Evolutionary conservation across 768 basidiomycete species (phyloP), one percentile per base, ranked within the genome.

Genomic region (Rickenella mellea): DNA sequence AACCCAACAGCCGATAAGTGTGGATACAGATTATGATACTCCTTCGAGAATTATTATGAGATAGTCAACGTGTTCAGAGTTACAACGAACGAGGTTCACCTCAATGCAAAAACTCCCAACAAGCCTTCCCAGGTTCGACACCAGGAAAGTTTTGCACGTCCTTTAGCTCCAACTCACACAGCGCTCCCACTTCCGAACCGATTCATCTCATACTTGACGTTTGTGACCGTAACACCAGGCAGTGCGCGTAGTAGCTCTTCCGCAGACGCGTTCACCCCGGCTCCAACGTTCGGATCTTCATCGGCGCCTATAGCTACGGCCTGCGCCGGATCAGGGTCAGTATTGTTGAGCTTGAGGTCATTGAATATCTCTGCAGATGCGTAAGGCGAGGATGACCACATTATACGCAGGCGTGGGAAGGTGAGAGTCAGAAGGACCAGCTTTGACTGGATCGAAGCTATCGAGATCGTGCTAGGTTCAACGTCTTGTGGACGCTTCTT

Each of bases 351-450:
- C 55, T 99, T 99, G 27, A 99, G 78, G 55, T 97, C 96, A 36
- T 75, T 77, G 68, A 98, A 93, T 43, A 98, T 91, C 44, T 91
- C 83, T 0, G 89, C 74, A 0, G 90, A 92, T 15, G 86, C 84
- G 54, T 91, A 88, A 0, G 96, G 89, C 1, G 93, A 97, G 2
- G 92, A 92, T 0, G 92, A 92, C 96, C 96, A 98, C 57, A 99
- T 87, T 55, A 97, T 86, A 32, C 90, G 80, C 2, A 99, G 66
- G 11, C 88, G 82, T 0, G 93, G 96, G 57, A 98, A 98, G 6
- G 85, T 71, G 21, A 98, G 74, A 1, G 84, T 82, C 5, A 99
- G 76, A 12, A 98, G 72, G 22, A 88, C 89, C 26, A 99, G 75
- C 53, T 96, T 96, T n/a, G 86, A 80, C 60, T 97, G 94, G 15